Evolutionary conservation across 495 filamentous ascomycete species (phyloP), one percentile per base, ranked within the genome.

Genomic region (Astrocystis sublimbata): DNA sequence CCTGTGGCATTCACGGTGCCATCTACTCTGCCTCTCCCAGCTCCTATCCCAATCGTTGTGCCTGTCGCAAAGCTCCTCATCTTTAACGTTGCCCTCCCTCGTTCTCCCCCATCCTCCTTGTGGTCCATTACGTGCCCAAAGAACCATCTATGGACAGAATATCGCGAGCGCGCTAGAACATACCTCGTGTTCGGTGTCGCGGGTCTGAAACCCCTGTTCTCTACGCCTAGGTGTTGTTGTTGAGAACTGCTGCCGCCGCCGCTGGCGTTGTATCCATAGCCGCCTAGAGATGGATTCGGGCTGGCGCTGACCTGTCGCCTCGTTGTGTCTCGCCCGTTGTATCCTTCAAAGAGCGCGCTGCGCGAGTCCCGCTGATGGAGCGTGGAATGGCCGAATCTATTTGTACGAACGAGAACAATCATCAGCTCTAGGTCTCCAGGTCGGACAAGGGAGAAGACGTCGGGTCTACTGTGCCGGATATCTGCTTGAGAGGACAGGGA

Each of bases 141-240:
- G 23, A 10, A 0, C 2, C 19, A 15, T 9, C 24, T n/a, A n/a
- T 13, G 2, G 3, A 13, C 23, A 17, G 1, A 15, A 1, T 8
- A 31, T 35, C 5, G 13, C 21, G 7, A 23, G 42, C 15, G 15
- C 35, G 33, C 26, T n/a, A 53, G 64, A 83, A 61, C 58, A 43
- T 76, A 92, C 89, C 82, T 91, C 65, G 83, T 83, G 77, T 97
- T 92, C 62, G 93, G 93, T 52, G 93, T 97, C 61, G 92, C 94
- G 41, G 85, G 75, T 46, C 76, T 71, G 52, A 71, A 85, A 23
- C 72, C 74, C 40, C 71, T 55, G 24, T 35, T 65, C 2, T 72
- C 72, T 0, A 77, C 76, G 7, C 76, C 74, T 8, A 79, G 63
- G 19, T 70, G 67, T 10, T 67, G 69, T n/a, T 70, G 67, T 10